Conservation (phyloP, 2,329 filamentous ascomycete species). For the Botrytis paeoniae region DNA sequence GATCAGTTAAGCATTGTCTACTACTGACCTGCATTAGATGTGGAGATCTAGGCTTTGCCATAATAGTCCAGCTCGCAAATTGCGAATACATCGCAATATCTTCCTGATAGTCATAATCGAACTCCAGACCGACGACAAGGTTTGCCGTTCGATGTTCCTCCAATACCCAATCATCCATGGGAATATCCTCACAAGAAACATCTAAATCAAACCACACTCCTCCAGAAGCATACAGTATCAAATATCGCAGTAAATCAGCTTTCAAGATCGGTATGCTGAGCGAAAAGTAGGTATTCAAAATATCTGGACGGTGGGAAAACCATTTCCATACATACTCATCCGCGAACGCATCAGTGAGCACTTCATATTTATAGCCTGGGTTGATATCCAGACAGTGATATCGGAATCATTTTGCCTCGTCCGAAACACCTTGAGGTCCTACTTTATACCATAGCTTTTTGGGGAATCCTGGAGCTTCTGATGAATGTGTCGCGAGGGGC, state of each 20-base stretch:
- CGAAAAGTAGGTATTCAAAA: constrained; percentile 57
- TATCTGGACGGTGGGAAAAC: constrained; percentile 55
- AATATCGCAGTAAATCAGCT: constrained; percentile 63
- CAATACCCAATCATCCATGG: constrained; percentile 58
- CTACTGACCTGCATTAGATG: neutral
- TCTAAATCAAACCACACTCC: constrained; percentile 59
- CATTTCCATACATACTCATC: neutral
- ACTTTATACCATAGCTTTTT: constrained; percentile 43
- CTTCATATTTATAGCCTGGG: constrained; percentile 32
- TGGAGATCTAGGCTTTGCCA: neutral
- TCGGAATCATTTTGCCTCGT: constrained; percentile 37
- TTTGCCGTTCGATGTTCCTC: constrained; percentile 47
- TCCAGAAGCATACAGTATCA: constrained; percentile 59
- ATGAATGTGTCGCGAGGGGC: neutral
- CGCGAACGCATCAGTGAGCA: constrained; percentile 31
- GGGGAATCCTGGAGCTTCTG: constrained; percentile 21
- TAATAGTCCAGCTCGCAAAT: constrained; percentile 4
- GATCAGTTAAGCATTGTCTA: neutral
- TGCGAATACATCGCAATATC: neutral
- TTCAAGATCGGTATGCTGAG: constrained; percentile 64
- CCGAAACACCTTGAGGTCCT: constrained; percentile 39
- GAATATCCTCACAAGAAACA: constrained; percentile 47
- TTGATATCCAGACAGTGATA: constrained; percentile 37
- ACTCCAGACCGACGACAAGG: neutral
- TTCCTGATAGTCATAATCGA: neutral